Evolutionary conservation across 2,329 filamentous ascomycete species (phyloP).

Genomic region (Fusarium sambucinum): DNA sequence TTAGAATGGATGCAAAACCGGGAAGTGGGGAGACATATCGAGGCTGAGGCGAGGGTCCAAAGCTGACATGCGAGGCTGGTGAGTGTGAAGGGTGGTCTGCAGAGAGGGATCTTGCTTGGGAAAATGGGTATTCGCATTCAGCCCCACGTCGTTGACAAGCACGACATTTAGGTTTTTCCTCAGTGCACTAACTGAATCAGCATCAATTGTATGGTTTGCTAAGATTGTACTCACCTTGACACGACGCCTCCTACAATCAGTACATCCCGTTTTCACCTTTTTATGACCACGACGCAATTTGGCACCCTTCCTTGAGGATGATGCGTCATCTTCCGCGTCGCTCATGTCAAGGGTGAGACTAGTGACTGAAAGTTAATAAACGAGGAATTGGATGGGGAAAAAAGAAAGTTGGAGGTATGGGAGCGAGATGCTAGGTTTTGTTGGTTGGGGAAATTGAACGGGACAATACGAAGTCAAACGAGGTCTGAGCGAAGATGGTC

Average conservation of each 20-base stretch:
- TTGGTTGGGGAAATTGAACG: neutral
- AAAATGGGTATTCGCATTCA: constrained; percentile 2
- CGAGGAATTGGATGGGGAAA: neutral
- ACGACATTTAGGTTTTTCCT: constrained; percentile 3
- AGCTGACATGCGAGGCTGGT: neutral
- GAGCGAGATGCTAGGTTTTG: neutral
- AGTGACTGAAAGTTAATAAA: neutral
- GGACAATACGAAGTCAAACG: neutral
- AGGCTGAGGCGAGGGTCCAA: neutral
- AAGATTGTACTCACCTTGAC: constrained; percentile 4
- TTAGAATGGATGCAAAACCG: neutral
- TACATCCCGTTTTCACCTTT: constrained; percentile 15
- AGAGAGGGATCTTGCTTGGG: neutral
- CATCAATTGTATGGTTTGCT: neutral
- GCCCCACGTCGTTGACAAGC: constrained; percentile 14
- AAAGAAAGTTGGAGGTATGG: neutral
- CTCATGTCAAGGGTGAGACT: neutral
- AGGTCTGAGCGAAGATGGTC: neutral
- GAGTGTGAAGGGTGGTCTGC: neutral
- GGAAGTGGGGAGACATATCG: neutral
- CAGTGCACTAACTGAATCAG: neutral
- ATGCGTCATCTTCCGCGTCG: neutral
- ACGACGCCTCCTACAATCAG: constrained; percentile 15
- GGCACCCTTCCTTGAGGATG: neutral
- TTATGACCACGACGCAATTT: constrained; percentile 15